A percentile compares a stretch with the other conserved stretches of the same genome.
Evolutionary conservation across 371 early-diverging fungal species (phyloP).

Genomic region (Apophysomyces ossiformis): DNA sequence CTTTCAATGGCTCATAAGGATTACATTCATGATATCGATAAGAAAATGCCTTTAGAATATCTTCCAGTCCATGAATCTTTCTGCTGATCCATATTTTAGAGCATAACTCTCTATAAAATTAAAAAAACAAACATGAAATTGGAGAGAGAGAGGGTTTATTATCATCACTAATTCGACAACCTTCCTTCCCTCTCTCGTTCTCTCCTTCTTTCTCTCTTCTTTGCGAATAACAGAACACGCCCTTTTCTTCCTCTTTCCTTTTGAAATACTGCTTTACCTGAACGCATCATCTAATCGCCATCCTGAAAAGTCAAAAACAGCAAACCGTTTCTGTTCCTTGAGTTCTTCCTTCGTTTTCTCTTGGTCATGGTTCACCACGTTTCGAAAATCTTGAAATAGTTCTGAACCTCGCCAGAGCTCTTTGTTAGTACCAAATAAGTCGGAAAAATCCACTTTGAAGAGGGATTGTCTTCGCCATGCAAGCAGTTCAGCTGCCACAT

Average conservation of each 20-base stretch:
- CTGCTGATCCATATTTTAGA: constrained; percentile 12
- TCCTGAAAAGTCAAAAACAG: constrained; percentile 8
- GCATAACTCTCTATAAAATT: constrained; percentile 6
- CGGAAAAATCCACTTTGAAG: constrained; percentile 17
- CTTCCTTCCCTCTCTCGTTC: too few relatives aligned
- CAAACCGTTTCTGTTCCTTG: constrained; percentile 1
- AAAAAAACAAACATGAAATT: not conserved
- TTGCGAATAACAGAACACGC: not conserved
- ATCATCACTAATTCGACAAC: too few relatives aligned
- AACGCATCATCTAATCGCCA: constrained; percentile 72
- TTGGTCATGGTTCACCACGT: not conserved
- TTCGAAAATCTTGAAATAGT: not conserved
- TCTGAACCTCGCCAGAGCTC: constrained; percentile 17
- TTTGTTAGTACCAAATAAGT: constrained; percentile 11
- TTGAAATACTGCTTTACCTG: constrained; percentile 31
- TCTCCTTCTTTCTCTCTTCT: not conserved
- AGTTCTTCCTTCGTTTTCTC: not conserved
- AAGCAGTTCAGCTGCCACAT: constrained; percentile 6
- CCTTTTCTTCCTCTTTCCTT: not conserved
- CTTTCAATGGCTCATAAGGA: constrained; percentile 1
- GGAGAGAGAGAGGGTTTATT: too few relatives aligned
- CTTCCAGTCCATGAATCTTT: constrained; percentile 3
- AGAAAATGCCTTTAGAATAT: constrained; percentile 12
- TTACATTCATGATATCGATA: constrained; percentile 16
- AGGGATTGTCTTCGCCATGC: constrained; percentile 15